These are phyloP conservation scores for Aspergillus ustus DNA, from an alignment of 2,329 filamentous ascomycete species.

Conservation along the genomic window DNA sequence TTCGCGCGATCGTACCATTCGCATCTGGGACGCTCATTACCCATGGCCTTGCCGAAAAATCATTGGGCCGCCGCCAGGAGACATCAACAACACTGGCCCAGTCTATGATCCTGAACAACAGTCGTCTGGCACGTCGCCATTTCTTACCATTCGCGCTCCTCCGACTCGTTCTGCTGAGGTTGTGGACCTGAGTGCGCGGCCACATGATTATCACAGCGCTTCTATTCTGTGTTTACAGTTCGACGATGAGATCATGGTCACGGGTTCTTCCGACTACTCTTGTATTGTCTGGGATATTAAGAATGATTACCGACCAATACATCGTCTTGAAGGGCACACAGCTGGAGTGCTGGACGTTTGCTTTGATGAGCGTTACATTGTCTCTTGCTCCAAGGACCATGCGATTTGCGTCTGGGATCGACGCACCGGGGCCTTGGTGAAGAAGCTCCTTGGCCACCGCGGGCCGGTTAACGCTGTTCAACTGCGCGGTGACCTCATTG, in stretches of 20 bases:
- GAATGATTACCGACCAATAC: constrained; percentile 77
- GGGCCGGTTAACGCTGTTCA: constrained; percentile 97
- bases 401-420: constrained; percentile 96
- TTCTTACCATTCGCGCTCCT: constrained; percentile 54
- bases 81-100: constrained; percentile 33
- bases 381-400: constrained; percentile 95
- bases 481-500: constrained; percentile 87
- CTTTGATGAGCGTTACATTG: constrained; percentile 88
- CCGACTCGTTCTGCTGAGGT: constrained; percentile 63
- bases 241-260: constrained; percentile 89
- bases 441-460: constrained; percentile 80
- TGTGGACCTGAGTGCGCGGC: constrained; percentile 38
- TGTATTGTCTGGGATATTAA: constrained; percentile 91
- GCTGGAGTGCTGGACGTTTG: constrained; percentile 93
- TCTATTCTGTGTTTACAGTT: constrained; percentile 96
- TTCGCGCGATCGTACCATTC: constrained; percentile 91
- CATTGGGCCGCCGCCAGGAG: constrained; percentile 75
- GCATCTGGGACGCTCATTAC: constrained; percentile 93
- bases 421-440: constrained; percentile 72
- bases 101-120: constrained; percentile 55
- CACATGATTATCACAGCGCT: constrained; percentile 73
- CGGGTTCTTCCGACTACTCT: constrained; percentile 87
- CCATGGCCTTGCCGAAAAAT: constrained; percentile 78
- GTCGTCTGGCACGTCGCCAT: constrained; percentile 46
- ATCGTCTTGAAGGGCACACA: constrained; percentile 75